phyloP scores from a whole-genome alignment of 169 alveolate species.

The Cryptosporidium parvum region DNA sequence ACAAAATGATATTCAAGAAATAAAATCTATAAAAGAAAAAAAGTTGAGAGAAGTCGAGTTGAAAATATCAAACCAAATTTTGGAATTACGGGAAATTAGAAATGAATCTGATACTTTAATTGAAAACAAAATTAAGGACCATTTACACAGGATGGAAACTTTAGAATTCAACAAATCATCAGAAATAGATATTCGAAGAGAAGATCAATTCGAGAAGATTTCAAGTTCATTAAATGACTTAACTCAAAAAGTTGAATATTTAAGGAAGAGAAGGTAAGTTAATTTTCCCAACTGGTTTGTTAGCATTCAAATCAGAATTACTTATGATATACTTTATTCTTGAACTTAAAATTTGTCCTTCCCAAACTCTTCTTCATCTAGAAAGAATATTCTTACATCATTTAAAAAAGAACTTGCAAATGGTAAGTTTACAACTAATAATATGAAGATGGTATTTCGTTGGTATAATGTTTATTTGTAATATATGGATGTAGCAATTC shows the following conservation, averaged over 20 bases:
- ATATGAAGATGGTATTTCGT: neutral
- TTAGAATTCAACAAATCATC: slow-evolving; percentile 18
- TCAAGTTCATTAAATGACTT: slow-evolving; percentile 54
- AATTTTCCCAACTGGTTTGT: no score
- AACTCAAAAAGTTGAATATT: slow-evolving; percentile 44
- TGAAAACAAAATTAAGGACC: slow-evolving; percentile 31
- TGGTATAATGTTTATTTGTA: no score
- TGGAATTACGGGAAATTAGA: slow-evolving; percentile 25
- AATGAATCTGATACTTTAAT: neutral
- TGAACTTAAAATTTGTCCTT: neutral
- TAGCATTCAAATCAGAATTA: neutral
- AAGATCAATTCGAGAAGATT: slow-evolving; percentile 45
- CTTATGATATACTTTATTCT: no score
- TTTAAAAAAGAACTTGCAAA: neutral
- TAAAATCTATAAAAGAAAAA: neutral
- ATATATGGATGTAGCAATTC: no score
- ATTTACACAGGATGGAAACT: slow-evolving; percentile 18
- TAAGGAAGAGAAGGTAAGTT: slow-evolving; percentile 55
- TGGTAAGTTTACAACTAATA: slow-evolving; percentile 15
- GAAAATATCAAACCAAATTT: slow-evolving; percentile 14
- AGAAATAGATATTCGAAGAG: slow-evolving; percentile 38
- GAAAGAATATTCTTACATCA: slow-evolving; percentile 6
- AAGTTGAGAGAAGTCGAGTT: slow-evolving; percentile 13
- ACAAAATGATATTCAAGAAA: slow-evolving; percentile 14
- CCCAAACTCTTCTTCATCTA: neutral